phyloP scores from a whole-genome alignment of 495 filamentous ascomycete genomes.

The Trichoderma asperelloides region DNA sequence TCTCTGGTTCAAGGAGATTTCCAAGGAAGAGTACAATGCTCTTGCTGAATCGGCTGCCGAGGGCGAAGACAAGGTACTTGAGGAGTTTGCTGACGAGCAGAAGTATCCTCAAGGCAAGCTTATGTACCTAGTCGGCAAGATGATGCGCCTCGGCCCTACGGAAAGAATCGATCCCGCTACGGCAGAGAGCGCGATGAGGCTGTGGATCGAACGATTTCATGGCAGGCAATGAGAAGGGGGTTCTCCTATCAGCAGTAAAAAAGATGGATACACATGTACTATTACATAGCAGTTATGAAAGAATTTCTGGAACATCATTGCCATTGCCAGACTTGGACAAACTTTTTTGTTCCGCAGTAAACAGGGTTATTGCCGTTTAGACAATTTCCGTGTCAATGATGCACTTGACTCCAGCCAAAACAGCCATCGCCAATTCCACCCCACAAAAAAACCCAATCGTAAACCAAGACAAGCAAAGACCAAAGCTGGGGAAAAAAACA shows the following conservation, averaged over 20 bases:
- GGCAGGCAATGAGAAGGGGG: neutral
- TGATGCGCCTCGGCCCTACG: constrained; percentile 70
- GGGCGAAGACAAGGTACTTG: constrained; percentile 51
- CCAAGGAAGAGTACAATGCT: constrained; percentile 47
- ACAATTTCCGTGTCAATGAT: neutral
- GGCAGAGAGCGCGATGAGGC: constrained; percentile 58
- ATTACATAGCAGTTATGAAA: neutral
- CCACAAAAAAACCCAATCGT: no score
- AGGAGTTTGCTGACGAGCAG: constrained; percentile 59
- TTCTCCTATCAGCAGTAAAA: neutral
- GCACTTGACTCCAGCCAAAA: no score
- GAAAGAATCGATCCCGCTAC: constrained; percentile 67
- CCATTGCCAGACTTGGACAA: neutral
- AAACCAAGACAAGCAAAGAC: no score
- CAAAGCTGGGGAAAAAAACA: neutral
- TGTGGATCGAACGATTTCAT: constrained; percentile 18
- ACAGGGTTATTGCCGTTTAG: neutral
- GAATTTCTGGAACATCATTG: neutral
- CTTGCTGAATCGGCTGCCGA: constrained; percentile 44
- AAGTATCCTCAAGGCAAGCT: constrained; percentile 58
- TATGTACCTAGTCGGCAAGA: constrained; percentile 81
- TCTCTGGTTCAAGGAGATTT: constrained; percentile 56
- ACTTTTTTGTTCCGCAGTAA: neutral
- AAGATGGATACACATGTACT: neutral
- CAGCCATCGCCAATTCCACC: no score